These are phyloP conservation scores for Mycena olivaceomarginata DNA, from an alignment of 768 basidiomycete genomes.

Conservation along the genomic window DNA sequence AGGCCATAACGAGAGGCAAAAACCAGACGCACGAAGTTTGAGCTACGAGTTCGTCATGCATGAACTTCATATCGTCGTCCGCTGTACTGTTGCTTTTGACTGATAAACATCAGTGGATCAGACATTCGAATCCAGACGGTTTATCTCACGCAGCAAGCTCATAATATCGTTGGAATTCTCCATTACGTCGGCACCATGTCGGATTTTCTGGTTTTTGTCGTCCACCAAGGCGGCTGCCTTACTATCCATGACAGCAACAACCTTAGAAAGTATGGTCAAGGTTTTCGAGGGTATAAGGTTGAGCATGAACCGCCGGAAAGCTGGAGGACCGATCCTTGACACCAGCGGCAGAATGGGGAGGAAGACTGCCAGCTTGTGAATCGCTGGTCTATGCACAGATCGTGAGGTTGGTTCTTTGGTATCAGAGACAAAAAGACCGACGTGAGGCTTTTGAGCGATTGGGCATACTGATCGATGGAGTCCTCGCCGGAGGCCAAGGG, in stretches of 20 bases:
- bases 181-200: constrained; percentile 51
- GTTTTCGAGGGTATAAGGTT: constrained; percentile 55
- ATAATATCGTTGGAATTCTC: constrained; percentile 63
- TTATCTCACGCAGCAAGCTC: constrained; percentile 61
- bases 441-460: constrained; percentile 29
- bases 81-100: constrained; percentile 63
- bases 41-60: constrained; percentile 61
- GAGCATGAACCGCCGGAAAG: constrained; percentile 57
- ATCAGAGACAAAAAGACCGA: not conserved
- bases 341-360: constrained; percentile 41
- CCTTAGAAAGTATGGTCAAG: constrained; percentile 55
- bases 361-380: constrained; percentile 28
- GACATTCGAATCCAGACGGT: not conserved
- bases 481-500: constrained; percentile 3
- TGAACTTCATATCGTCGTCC: constrained; percentile 53
- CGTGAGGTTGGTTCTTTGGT: not conserved
- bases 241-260: constrained; percentile 58
- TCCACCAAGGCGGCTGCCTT: constrained; percentile 59
- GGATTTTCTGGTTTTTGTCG: constrained; percentile 58
- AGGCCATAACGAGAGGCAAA: not conserved
- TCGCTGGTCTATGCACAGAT: constrained; percentile 15
- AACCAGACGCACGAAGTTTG: constrained; percentile 55
- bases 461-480: constrained; percentile 20
- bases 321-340: constrained; percentile 50
- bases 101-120: constrained; percentile 37